Evolutionary conservation across 257 asterid genomes (phyloP), one percentile per base, ranked within the genome.

Genomic region (Capsicum rhomboideum): DNA sequence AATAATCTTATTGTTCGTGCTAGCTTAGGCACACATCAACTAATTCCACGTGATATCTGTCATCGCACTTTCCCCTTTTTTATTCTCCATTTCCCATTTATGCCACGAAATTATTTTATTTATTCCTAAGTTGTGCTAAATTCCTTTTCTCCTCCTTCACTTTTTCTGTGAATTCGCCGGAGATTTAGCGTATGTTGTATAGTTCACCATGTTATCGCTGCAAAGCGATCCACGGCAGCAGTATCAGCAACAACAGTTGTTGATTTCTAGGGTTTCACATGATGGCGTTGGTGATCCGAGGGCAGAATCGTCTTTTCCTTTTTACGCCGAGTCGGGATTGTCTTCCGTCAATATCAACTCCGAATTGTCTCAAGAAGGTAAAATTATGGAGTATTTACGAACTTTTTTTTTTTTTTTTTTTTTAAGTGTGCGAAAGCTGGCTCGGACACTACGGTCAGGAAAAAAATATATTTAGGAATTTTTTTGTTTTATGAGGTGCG

Each of bases 181-280:
- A 69, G 2, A 40, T 23, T 26, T 61, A 52, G 29, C 23, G 63
- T 12, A 77, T 77, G 82, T 13, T 69, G 59, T 46, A 23, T 31
- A 2, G 23, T 49, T 49, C 20, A 50, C 0, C 63, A 96, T 96
- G 99, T 93, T 96, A 90, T 94, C 98, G 91, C 86, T 96, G 94
- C 98, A 93, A 92, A 92, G 91, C 90, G 98, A 96, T 90, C 92
- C 93, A 87, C 91, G 97, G 89, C 97, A 92, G 88, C 87, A 88
- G 85, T 90, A 79, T 84, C 89, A 88, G 87, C 87, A 87, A 20
- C 90, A 13, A n/a, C n/a, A n/a, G n/a, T n/a, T n/a, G 82, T 89
- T 87, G 87, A 88, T 83, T 58, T 74, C 90, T 84, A 90, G 92
- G 94, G 90, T 89, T 86, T 90, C 93, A 26, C 88, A 88, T 82